Percentiles rank a stretch among this genome's conserved stretches.
Evolutionary conservation across 2,329 filamentous ascomycete genomes (phyloP).

Genomic region (Botrytis fabae): DNA sequence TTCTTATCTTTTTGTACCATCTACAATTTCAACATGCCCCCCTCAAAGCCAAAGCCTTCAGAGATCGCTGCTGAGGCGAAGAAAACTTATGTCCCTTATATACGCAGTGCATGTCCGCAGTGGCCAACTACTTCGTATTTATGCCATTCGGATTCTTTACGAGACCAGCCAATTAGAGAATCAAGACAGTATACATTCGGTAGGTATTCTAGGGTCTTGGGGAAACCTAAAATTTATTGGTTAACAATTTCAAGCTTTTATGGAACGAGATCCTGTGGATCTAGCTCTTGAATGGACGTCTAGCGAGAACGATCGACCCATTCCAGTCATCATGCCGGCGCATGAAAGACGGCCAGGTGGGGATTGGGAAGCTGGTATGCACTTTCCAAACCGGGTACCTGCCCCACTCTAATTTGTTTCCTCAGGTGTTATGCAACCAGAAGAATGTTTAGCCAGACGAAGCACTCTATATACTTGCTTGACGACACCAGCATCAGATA

Average conservation of each 20-base stretch:
- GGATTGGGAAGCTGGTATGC: conserved; percentile 71
- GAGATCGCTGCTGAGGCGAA: conserved; percentile 76
- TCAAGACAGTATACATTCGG: conserved; percentile 46
- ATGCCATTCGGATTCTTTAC: conserved; percentile 48
- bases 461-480: conserved; percentile 72
- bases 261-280: conserved; percentile 59
- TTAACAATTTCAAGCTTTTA: conserved; percentile 44
- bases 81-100: conserved; percentile 64
- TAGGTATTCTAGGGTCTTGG: conserved; percentile 37
- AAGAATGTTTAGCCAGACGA: conserved; percentile 72
- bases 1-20: not conserved
- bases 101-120: conserved; percentile 56
- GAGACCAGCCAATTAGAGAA: conserved; percentile 31
- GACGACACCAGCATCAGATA: conserved; percentile 57
- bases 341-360: conserved; percentile 76
- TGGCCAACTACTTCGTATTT: conserved; percentile 62
- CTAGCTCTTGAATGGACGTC: conserved; percentile 58
- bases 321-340: conserved; percentile 48
- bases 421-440: conserved; percentile 58
- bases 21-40: conserved; percentile 50
- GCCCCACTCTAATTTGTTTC: conserved; percentile 26
- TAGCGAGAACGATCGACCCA: conserved; percentile 33
- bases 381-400: not conserved
- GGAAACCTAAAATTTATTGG: not conserved
- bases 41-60: conserved; percentile 61